These are phyloP conservation scores for Ustilago curta DNA, from an alignment of 1,284 basidiomycete genomes.

Conservation along the genomic window DNA sequence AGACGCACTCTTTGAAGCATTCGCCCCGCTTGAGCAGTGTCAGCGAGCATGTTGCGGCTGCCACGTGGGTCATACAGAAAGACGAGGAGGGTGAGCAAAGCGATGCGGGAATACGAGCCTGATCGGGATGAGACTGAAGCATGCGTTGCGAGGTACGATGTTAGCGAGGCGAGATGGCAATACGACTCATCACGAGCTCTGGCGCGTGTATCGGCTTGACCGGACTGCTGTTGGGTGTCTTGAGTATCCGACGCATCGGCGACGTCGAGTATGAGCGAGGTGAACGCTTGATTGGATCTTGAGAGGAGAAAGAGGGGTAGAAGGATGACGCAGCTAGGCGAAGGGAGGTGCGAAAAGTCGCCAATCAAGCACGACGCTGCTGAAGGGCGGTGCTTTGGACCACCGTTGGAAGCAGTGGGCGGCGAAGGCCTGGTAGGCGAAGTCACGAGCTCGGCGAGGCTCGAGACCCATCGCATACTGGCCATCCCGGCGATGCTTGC, in stretches of 20 bases:
- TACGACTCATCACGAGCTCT: slow-evolving; percentile 36
- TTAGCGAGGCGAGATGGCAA: slow-evolving; percentile 47
- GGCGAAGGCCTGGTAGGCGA: slow-evolving; percentile 11
- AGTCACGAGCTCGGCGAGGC: slow-evolving; percentile 33
- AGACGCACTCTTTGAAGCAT: slow-evolving; percentile 36
- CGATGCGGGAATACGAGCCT: slow-evolving; percentile 45
- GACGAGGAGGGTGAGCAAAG: slow-evolving; percentile 51
- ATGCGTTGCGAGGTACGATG: slow-evolving; percentile 59
- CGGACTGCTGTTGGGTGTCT: neutral
- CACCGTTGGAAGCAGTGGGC: neutral
- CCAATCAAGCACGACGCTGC: slow-evolving; percentile 14
- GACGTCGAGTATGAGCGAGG: slow-evolving; percentile 34
- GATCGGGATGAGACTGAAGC: slow-evolving; percentile 51
- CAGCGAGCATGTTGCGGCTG: slow-evolving; percentile 38
- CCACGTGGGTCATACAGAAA: slow-evolving; percentile 52
- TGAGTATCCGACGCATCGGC: slow-evolving; percentile 8
- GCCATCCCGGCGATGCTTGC: slow-evolving; percentile 40
- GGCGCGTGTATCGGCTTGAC: slow-evolving; percentile 3
- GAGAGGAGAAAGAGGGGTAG: slow-evolving; percentile 54
- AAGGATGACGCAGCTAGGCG: slow-evolving; percentile 38
- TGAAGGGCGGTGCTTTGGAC: slow-evolving; percentile 9
- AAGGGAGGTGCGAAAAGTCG: slow-evolving; percentile 44
- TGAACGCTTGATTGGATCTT: slow-evolving; percentile 54
- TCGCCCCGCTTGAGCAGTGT: slow-evolving; percentile 12
- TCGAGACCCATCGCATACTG: slow-evolving; percentile 46